These are phyloP conservation scores for Botrytis tulipae DNA, from an alignment of 2,329 filamentous ascomycete genomes.

Conservation along the genomic window DNA sequence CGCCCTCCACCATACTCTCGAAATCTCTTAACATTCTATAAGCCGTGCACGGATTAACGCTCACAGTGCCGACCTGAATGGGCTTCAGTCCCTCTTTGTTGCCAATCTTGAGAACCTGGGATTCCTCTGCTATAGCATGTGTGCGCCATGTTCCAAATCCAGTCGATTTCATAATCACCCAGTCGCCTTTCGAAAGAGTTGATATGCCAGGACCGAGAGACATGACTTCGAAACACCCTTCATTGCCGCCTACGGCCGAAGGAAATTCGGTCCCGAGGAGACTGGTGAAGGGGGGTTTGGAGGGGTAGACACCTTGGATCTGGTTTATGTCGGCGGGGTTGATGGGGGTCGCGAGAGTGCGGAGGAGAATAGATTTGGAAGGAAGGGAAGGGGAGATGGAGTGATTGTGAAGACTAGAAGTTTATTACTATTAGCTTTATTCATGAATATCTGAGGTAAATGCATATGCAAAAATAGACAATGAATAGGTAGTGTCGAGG, in stretches of 20 bases:
- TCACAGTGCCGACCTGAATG: slow-evolving; percentile 81
- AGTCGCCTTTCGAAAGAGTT: slow-evolving; percentile 71
- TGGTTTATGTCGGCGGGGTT: slow-evolving; percentile 99
- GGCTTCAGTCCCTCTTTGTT: slow-evolving; percentile 69
- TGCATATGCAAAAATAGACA: background rate
- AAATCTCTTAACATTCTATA: slow-evolving; percentile 92
- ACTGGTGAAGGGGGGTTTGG: slow-evolving; percentile 73
- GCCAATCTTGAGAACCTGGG: slow-evolving; percentile 65
- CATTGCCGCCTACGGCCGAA: slow-evolving; percentile 80
- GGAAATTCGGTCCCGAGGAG: slow-evolving; percentile 74
- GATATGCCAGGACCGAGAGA: slow-evolving; percentile 55
- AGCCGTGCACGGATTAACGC: slow-evolving; percentile 90
- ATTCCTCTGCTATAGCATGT: slow-evolving; percentile 67
- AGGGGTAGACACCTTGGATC: slow-evolving; percentile 93
- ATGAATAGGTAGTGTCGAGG: background rate
- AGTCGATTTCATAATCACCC: slow-evolving; percentile 83
- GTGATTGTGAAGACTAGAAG: slow-evolving; percentile 64
- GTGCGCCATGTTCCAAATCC: slow-evolving; percentile 95
- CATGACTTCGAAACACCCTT: slow-evolving; percentile 90
- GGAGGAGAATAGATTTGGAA: slow-evolving; percentile 67
- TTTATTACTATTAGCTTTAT: slow-evolving; percentile 17
- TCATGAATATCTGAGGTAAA: background rate
- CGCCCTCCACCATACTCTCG: slow-evolving; percentile 61
- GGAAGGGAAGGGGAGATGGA: slow-evolving; percentile 75
- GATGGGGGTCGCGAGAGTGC: slow-evolving; percentile 85